phyloP scores from a whole-genome alignment of 768 basidiomycete genomes.

The Leccinum disarticulatum region DNA sequence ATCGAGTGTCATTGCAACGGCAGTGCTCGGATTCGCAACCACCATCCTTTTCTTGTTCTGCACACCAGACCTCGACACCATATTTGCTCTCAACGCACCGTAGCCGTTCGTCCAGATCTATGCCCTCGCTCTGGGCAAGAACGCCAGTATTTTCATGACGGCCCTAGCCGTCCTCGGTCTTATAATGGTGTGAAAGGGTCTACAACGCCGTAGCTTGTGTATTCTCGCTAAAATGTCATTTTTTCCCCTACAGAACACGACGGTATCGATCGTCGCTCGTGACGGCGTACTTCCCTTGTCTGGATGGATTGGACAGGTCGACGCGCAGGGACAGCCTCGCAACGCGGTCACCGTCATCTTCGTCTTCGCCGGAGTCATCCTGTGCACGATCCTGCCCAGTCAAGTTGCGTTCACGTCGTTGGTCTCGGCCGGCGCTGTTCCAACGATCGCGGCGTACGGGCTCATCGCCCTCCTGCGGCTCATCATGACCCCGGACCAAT shows the following conservation, averaged over 20 bases:
- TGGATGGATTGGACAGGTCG: constrained; percentile 77
- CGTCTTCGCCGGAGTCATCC: constrained; percentile 66
- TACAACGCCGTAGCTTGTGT: not conserved
- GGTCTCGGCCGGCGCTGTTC: constrained; percentile 81
- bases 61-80: constrained; percentile 70
- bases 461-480: constrained; percentile 76
- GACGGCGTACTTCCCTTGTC: constrained; percentile 89
- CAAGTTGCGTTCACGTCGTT: constrained; percentile 92
- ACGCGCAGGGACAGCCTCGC: constrained; percentile 67
- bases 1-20: constrained; percentile 73
- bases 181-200: constrained; percentile 57
- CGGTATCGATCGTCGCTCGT: constrained; percentile 86
- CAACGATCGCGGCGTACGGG: constrained; percentile 86
- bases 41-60: constrained; percentile 84
- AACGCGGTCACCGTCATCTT: constrained; percentile 89
- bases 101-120: constrained; percentile 93
- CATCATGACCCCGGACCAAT: constrained; percentile 73
- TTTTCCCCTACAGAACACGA: constrained; percentile 61
- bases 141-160: constrained; percentile 85
- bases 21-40: constrained; percentile 74
- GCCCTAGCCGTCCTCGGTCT: constrained; percentile 81
- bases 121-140: constrained; percentile 76
- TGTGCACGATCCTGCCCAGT: constrained; percentile 89
- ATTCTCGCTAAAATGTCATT: not conserved
- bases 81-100: constrained; percentile 78